Base-by-base conservation (phyloP, 1,284 basidiomycete genomes). In the Moesziomyces sp. region DNA sequence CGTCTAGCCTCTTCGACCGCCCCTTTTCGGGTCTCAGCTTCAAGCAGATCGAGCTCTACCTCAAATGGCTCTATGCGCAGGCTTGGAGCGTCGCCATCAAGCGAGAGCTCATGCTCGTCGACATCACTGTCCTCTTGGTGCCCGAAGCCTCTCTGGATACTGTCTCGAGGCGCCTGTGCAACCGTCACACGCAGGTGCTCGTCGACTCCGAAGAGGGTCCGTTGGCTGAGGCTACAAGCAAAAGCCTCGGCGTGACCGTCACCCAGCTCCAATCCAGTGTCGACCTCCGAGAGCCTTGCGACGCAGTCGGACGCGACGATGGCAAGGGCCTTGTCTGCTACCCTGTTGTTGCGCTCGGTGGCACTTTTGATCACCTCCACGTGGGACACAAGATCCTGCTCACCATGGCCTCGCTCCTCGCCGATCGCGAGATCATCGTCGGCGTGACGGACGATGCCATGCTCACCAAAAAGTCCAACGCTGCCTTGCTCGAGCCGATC, bases 331-430 rank as follows among this genome's bases (percentile, higher is more conserved):
- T 69, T 11, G 50, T 16, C 18, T 46, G 45, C 47, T 74, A 70
- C 35, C 64, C 56, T 11, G 75, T 71, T 9, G 74, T 72, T 3
- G 87, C 87, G 80, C 74, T 91, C 10, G 91, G 91, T 26, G 91
- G 91, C 11, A 99, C 96, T 0, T 99, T 99, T 84, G 96, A 99
- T 85, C 97, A 99, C 83, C 88, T 99, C 18, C 96, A 99, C 83
- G 90, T 94, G 1, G 96, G 96, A 0, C 96, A 99, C 87, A 98
- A 98, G 86, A 95, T 99, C 64, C 88, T 99, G 40, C 88, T 99
- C 6, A 93, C 93, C 77, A 93, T 97, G 89, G 91, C 90, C 9
- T 90, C 92, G 2, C 93, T 92, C 87, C 89, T 97, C 62, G 88
- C 93, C 0, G 85, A 86, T 48, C 85, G 88, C 71, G 93, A 93